These are phyloP conservation scores for Endogone sp. DNA, from an alignment of 192 early-diverging fungal species.

Conservation along the genomic window DNA sequence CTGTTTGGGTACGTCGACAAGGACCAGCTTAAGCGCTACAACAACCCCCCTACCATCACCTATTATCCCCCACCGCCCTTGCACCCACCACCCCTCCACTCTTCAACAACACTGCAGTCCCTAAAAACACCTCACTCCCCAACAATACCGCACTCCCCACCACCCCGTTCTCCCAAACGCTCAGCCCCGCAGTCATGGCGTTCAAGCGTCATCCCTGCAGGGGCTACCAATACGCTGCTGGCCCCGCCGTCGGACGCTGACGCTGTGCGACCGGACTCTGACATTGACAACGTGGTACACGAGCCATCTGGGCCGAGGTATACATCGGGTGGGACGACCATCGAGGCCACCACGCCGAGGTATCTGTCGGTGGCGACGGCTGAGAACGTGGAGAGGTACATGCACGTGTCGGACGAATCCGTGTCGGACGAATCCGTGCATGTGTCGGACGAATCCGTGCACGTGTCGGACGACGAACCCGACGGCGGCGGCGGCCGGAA, in stretches of 20 bases:
- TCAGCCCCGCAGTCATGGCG: background rate
- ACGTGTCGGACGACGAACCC: too few relatives aligned
- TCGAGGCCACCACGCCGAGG: background rate
- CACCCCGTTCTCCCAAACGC: background rate
- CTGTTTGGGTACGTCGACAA: too few relatives aligned
- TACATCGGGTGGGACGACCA: conserved; percentile 4
- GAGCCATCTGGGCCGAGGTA: conserved; percentile 1
- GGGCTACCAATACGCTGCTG: background rate
- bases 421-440: too few relatives aligned
- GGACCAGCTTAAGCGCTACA: too few relatives aligned
- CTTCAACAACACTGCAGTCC: conserved; percentile 14
- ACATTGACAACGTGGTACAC: background rate
- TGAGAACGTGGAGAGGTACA: too few relatives aligned
- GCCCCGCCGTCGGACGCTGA: too few relatives aligned
- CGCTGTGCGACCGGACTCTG: background rate
- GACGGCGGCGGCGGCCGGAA: too few relatives aligned
- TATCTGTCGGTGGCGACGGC: conserved; percentile 9
- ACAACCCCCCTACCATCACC: too few relatives aligned
- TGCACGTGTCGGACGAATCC: too few relatives aligned
- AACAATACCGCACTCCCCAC: too few relatives aligned
- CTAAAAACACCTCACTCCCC: conserved; percentile 11
- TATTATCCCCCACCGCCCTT: background rate
- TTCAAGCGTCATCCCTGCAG: background rate
- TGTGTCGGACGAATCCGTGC: too few relatives aligned
- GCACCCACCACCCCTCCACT: conserved; percentile 20